These are phyloP conservation scores for Iberis pinnata DNA, from an alignment of 345 rosid genomes.

Conservation along the genomic window DNA sequence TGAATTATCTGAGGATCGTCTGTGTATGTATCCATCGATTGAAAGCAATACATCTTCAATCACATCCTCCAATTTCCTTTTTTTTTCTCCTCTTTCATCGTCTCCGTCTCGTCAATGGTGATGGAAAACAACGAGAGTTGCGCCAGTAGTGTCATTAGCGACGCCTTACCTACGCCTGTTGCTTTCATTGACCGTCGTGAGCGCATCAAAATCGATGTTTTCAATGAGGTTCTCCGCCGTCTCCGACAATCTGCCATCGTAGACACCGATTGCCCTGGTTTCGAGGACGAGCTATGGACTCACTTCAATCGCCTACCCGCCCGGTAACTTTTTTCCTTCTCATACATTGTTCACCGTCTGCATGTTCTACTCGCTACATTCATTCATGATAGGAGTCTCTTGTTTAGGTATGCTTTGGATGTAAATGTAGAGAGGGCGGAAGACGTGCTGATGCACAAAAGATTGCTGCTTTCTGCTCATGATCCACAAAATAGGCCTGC, in stretches of 20 bases:
- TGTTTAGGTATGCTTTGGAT: constrained; percentile 81
- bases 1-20: too few relatives aligned
- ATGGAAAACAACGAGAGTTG: constrained; percentile 67
- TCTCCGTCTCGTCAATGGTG: constrained; percentile 26
- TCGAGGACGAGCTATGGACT: constrained; percentile 78
- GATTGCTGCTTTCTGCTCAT: constrained; percentile 28
- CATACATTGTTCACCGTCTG: constrained; percentile 7
- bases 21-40: too few relatives aligned
- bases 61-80: neutral
- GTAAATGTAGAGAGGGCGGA: constrained; percentile 96
- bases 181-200: constrained; percentile 42
- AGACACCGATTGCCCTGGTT: constrained; percentile 55
- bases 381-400: too few relatives aligned
- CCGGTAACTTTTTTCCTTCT: constrained; percentile 38
- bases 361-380: too few relatives aligned
- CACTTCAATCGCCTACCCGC: constrained; percentile 92
- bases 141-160: constrained; percentile 44
- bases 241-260: constrained; percentile 43
- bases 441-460: constrained; percentile 76
- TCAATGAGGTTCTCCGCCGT: constrained; percentile 62
- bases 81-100: neutral
- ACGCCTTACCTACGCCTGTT: constrained; percentile 34
- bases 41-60: too few relatives aligned
- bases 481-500: constrained; percentile 29
- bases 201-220: constrained; percentile 58